Conservation (phyloP, 2,329 filamentous ascomycete genomes). For the Fusarium torreyae region DNA sequence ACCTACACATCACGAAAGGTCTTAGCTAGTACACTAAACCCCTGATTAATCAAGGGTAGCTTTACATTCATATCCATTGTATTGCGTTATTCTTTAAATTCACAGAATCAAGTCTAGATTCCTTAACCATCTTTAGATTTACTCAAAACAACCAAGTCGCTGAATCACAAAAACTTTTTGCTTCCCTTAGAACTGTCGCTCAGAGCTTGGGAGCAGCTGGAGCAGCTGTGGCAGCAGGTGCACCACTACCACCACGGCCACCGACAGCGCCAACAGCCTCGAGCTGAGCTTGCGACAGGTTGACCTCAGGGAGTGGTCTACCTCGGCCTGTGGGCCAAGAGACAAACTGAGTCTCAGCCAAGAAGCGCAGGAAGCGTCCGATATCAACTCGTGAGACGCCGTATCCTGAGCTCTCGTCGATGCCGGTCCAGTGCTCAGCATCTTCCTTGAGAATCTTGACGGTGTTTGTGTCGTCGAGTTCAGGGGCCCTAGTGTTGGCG, state of each 20-base stretch:
- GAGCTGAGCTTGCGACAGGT: constrained; percentile 41
- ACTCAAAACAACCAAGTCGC: background rate
- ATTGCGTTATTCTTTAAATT: background rate
- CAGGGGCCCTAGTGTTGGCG: constrained; percentile 29
- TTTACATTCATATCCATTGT: background rate
- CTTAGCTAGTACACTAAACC: background rate
- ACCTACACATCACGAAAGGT: background rate
- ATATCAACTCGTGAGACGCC: constrained; percentile 49
- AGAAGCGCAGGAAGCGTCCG: constrained; percentile 48
- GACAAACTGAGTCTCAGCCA: constrained; percentile 53
- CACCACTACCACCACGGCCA: constrained; percentile 43
- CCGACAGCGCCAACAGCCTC: constrained; percentile 43
- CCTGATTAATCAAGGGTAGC: background rate
- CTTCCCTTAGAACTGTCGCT: background rate
- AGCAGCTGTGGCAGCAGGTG: background rate
- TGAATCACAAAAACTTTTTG: constrained; percentile 22
- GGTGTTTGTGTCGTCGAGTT: constrained; percentile 66
- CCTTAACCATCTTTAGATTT: background rate
- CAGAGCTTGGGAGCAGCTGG: constrained; percentile 10
- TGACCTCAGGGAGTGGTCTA: constrained; percentile 45
- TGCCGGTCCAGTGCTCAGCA: constrained; percentile 69
- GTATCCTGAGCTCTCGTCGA: constrained; percentile 68
- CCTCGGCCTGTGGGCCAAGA: constrained; percentile 49
- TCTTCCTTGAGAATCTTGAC: constrained; percentile 75
- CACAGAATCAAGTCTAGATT: background rate